phyloP scores from a whole-genome alignment of 768 basidiomycete species.

The Panellus pusillus region DNA sequence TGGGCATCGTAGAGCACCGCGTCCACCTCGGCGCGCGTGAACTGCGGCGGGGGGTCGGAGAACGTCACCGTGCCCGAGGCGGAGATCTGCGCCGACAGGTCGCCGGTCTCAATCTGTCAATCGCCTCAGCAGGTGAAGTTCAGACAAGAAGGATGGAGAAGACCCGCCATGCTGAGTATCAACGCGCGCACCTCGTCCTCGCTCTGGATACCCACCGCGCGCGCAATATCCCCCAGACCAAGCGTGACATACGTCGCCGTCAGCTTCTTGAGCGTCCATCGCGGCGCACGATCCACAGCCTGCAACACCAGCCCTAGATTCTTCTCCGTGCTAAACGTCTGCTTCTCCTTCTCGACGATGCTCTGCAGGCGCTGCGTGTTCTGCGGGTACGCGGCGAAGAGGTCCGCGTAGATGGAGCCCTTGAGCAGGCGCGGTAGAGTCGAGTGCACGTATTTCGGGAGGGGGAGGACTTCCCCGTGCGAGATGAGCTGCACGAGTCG shows the following conservation, averaged over 20 bases:
- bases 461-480: slow-evolving; percentile 64
- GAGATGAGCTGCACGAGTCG: slow-evolving; percentile 75
- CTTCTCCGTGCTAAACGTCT: slow-evolving; percentile 57
- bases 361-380: slow-evolving; percentile 43
- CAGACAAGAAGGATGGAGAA: neutral
- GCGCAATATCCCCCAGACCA: slow-evolving; percentile 69
- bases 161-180: slow-evolving; percentile 71
- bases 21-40: slow-evolving; percentile 64
- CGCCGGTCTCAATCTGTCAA: slow-evolving; percentile 64
- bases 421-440: slow-evolving; percentile 63
- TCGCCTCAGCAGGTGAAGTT: neutral
- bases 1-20: slow-evolving; percentile 53
- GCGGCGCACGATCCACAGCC: slow-evolving; percentile 66
- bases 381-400: slow-evolving; percentile 68
- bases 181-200: slow-evolving; percentile 58
- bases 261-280: slow-evolving; percentile 78
- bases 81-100: slow-evolving; percentile 70
- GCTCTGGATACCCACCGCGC: slow-evolving; percentile 47
- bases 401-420: slow-evolving; percentile 59
- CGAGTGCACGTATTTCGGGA: slow-evolving; percentile 76
- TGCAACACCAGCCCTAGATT: slow-evolving; percentile 70
- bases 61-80: slow-evolving; percentile 74
- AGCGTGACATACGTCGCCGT: slow-evolving; percentile 83
- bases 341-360: slow-evolving; percentile 55
- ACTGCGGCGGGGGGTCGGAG: slow-evolving; percentile 58